phyloP scores from a whole-genome alignment of 2,329 filamentous ascomycete genomes.

The Colletotrichum sp. region DNA sequence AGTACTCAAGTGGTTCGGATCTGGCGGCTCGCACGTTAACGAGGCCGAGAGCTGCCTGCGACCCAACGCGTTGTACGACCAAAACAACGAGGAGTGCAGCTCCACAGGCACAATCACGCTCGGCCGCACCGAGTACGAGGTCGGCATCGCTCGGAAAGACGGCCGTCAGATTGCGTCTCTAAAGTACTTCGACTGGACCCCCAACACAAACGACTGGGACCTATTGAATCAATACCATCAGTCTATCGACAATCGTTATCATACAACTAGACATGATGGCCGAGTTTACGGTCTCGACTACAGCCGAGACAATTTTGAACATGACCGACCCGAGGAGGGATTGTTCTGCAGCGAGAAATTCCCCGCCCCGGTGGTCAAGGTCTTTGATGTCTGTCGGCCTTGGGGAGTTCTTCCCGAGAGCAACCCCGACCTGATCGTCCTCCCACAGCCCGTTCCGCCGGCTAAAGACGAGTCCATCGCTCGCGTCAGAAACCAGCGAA shows the following conservation, averaged over 20 bases:
- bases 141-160: slow-evolving; percentile 79
- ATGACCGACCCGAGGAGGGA: slow-evolving; percentile 35
- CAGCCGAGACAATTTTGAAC: slow-evolving; percentile 58
- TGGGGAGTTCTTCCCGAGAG: slow-evolving; percentile 65
- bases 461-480: slow-evolving; percentile 52
- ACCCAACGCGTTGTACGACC: slow-evolving; percentile 69
- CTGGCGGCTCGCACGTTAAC: slow-evolving; percentile 70
- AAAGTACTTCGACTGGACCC: slow-evolving; percentile 92
- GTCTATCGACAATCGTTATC: slow-evolving; percentile 86
- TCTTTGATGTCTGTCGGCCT: slow-evolving; percentile 87
- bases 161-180: slow-evolving; percentile 84
- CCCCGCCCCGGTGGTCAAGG: slow-evolving; percentile 73
- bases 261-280: slow-evolving; percentile 87
- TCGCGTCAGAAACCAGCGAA: slow-evolving; percentile 63
- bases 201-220: slow-evolving; percentile 90
- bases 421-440: slow-evolving; percentile 79
- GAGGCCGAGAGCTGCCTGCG: slow-evolving; percentile 77
- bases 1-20: slow-evolving; percentile 84
- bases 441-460: slow-evolving; percentile 82
- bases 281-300: slow-evolving; percentile 80
- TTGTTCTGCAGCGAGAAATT: slow-evolving; percentile 66
- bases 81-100: slow-evolving; percentile 77
- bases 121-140: slow-evolving; percentile 87
- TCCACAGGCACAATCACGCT: slow-evolving; percentile 82
- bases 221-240: slow-evolving; percentile 81